These are phyloP conservation scores for Yamadazyma endophytica DNA, from an alignment of 805 yeast species.

Conservation along the genomic window DNA sequence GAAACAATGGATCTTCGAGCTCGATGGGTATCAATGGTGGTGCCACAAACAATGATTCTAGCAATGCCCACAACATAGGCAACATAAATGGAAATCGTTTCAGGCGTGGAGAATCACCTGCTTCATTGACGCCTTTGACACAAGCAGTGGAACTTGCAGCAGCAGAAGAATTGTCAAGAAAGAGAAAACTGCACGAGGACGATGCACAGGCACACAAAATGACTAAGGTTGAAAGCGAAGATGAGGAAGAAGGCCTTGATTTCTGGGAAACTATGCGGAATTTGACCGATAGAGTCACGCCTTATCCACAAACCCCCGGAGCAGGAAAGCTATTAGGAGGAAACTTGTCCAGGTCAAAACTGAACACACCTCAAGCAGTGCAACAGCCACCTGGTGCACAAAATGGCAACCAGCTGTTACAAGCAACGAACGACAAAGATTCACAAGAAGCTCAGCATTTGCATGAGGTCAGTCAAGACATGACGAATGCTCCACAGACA, in stretches of 20 bases:
- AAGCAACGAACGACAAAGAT: no score
- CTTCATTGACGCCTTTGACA: conserved; percentile 34
- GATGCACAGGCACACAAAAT: conserved; percentile 7
- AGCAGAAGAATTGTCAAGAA: conserved; percentile 21
- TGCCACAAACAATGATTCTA: no score
- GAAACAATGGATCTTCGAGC: conserved; percentile 24
- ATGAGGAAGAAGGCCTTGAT: conserved; percentile 62
- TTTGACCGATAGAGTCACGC: conserved; percentile 44
- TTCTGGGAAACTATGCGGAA: conserved; percentile 70
- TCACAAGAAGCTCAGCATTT: no score
- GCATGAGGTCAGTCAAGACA: no score
- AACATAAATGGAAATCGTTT: conserved; percentile 25
- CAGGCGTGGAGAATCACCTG: conserved; percentile 12
- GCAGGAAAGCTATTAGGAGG: no score
- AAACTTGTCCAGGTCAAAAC: no score
- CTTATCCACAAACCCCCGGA: no score
- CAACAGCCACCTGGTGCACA: neutral
- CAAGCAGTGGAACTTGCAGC: conserved; percentile 39
- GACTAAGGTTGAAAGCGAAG: conserved; percentile 15
- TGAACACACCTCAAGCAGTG: conserved; percentile 2
- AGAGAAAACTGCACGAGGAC: conserved; percentile 5
- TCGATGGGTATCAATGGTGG: conserved; percentile 27
- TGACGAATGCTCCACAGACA: no score
- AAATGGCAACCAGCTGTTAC: no score
- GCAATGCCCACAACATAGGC: conserved; percentile 1